Conservation (phyloP, 2,329 filamentous ascomycete genomes). For the Aspergillus melleus region DNA sequence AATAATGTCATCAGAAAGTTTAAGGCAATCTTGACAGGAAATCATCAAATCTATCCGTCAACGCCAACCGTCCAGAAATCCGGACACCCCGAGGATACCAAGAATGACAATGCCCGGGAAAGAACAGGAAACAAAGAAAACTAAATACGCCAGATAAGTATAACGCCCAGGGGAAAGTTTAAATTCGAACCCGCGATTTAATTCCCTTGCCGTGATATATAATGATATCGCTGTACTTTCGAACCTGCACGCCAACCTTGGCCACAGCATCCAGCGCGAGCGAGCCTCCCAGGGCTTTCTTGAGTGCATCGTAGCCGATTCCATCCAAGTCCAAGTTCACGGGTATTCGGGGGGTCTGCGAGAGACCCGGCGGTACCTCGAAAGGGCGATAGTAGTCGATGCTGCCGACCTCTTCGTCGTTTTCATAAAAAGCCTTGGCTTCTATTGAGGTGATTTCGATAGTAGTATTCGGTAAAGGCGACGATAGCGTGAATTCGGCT, state of each 20-base stretch:
- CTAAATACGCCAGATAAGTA: background rate
- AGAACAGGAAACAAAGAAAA: constrained; percentile 5
- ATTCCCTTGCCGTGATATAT: constrained; percentile 71
- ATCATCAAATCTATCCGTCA: background rate
- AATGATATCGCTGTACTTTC: constrained; percentile 70
- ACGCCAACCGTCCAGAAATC: background rate
- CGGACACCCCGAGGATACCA: background rate
- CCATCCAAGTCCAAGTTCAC: constrained; percentile 76
- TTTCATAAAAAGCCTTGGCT: constrained; percentile 82
- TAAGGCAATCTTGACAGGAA: background rate
- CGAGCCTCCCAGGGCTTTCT: constrained; percentile 74
- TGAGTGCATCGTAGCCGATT: constrained; percentile 80
- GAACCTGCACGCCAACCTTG: constrained; percentile 71
- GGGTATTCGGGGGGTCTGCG: constrained; percentile 72
- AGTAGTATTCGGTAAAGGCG: constrained; percentile 71
- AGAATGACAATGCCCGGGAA: background rate
- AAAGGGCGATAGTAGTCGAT: constrained; percentile 77
- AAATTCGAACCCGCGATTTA: constrained; percentile 59
- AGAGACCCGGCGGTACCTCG: constrained; percentile 71
- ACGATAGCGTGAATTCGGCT: constrained; percentile 78
- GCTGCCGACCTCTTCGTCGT: constrained; percentile 71
- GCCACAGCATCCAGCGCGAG: constrained; percentile 79
- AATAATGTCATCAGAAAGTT: background rate
- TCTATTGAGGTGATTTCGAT: constrained; percentile 78
- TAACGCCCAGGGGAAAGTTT: constrained; percentile 8